Conservation (phyloP, 2,329 filamentous ascomycete genomes). For the Colletotrichum abscissum region DNA sequence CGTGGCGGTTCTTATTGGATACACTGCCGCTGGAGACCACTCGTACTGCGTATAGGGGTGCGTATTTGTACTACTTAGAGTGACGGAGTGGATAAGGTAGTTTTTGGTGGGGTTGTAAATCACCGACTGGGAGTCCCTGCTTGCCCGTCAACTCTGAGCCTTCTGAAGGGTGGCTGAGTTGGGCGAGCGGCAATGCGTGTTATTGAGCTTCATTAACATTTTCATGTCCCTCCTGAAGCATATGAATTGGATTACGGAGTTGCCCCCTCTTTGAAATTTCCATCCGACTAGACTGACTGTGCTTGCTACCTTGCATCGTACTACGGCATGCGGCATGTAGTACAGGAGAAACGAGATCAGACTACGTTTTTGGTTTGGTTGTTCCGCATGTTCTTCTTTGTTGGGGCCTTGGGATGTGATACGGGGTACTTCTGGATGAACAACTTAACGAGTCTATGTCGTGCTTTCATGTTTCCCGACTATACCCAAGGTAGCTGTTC, state of each 20-base stretch:
- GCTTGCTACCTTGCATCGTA: neutral
- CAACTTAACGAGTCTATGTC: too few relatives aligned
- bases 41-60: neutral
- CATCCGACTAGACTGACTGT: neutral
- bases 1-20: neutral
- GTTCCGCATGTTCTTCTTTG: too few relatives aligned
- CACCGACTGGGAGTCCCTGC: neutral
- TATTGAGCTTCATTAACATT: constrained; percentile 3
- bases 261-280: neutral
- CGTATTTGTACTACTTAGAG: too few relatives aligned
- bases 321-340: neutral
- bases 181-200: neutral
- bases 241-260: neutral
- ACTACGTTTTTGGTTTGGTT: too few relatives aligned
- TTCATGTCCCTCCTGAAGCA: neutral
- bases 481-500: too few relatives aligned
- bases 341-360: fast-evolving
- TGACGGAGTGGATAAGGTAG: neutral
- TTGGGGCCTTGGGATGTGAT: too few relatives aligned
- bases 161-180: constrained; percentile 6
- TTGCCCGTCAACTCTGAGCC: neutral
- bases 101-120: neutral
- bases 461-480: too few relatives aligned
- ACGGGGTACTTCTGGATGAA: too few relatives aligned
- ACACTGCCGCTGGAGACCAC: neutral